These are phyloP conservation scores for Globisporangium nunn DNA, from an alignment of 352 stramenopile species.

Conservation along the genomic window DNA sequence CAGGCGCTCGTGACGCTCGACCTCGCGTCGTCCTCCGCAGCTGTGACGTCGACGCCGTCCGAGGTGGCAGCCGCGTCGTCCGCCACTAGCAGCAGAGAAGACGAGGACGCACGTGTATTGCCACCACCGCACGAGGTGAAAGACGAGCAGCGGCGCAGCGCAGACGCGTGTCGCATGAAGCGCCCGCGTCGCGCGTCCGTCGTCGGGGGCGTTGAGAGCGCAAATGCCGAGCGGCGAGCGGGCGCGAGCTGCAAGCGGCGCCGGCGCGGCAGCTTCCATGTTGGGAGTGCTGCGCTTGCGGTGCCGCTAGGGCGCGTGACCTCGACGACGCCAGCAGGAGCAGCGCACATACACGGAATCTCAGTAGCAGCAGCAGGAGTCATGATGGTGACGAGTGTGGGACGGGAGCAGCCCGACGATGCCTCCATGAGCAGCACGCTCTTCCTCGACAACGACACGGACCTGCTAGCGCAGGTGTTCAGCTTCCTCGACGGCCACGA, in stretches of 20 bases:
- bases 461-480: conserved; percentile 51
- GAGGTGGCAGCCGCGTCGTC: not conserved
- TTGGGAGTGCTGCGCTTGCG: not conserved
- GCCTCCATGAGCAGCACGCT: conserved; percentile 7
- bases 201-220: conserved; percentile 1
- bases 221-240: not conserved
- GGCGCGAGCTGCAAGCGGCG: not conserved
- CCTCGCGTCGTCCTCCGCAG: not conserved
- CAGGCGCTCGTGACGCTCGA: conserved; percentile 59
- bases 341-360: not conserved
- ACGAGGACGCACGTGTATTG: too few relatives aligned
- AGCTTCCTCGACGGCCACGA: conserved; percentile 47
- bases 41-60: not conserved
- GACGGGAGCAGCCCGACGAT: too few relatives aligned
- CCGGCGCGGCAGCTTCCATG: conserved; percentile 1
- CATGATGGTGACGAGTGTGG: too few relatives aligned
- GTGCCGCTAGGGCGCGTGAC: too few relatives aligned
- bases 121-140: not conserved
- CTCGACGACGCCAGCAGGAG: too few relatives aligned
- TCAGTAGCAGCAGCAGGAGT: not conserved
- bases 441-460: conserved; percentile 45
- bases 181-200: conserved; percentile 10
- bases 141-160: not conserved
- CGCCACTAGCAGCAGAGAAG: not conserved
- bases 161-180: not conserved